These are phyloP conservation scores for Nicotiana undulata DNA, from an alignment of 257 asterid species.

Conservation along the genomic window DNA sequence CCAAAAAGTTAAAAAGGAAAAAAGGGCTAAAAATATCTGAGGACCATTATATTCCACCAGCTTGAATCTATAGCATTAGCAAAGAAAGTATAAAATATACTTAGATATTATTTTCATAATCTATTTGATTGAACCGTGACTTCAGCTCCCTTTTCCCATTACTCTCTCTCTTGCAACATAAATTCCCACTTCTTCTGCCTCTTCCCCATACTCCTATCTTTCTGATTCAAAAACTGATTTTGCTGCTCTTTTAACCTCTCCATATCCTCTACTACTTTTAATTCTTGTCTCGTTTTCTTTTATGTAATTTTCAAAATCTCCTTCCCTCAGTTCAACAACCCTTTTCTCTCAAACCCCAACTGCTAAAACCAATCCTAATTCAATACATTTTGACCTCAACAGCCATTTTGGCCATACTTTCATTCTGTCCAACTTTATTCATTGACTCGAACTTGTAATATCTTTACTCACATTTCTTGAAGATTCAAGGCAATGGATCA, in stretches of 20 bases:
- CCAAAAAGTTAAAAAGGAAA: neutral
- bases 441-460: neutral
- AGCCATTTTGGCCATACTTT: neutral
- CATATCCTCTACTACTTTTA: neutral
- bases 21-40: slow-evolving; percentile 18
- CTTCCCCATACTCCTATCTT: neutral
- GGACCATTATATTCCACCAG: neutral
- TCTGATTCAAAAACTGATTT: neutral
- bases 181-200: neutral
- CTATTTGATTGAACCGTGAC: neutral
- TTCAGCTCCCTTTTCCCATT: neutral
- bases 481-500: slow-evolving; percentile 18
- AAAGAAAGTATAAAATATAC: neutral
- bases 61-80: neutral
- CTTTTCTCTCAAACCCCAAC: neutral
- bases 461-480: neutral
- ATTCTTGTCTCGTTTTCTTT: neutral
- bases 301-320: too few species aligned
- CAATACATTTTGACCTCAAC: neutral
- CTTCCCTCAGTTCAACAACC: neutral
- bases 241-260: neutral
- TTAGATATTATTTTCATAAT: slow-evolving; percentile 3
- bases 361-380: neutral
- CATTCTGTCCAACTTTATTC: neutral
- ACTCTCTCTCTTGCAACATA: neutral